phyloP scores from a whole-genome alignment of 805 yeast genomes.

The Candida koratica region DNA sequence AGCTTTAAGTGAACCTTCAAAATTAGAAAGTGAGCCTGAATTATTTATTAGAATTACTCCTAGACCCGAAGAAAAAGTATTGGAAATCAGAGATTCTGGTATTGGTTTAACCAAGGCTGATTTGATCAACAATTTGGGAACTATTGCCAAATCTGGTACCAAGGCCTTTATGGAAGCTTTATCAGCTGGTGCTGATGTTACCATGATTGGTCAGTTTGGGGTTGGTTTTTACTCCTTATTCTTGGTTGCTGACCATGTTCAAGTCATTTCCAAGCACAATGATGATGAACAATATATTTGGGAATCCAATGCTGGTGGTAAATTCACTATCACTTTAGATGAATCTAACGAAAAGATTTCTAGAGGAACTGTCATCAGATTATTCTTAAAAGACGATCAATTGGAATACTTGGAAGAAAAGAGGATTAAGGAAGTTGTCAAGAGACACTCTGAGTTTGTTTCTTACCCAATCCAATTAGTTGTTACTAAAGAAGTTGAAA shows the following conservation, averaged over 20 bases:
- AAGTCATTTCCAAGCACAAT: conserved; percentile 96
- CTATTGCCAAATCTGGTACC: conserved; percentile 99
- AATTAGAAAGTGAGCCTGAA: conserved; percentile 92
- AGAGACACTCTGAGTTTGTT: conserved; percentile 99
- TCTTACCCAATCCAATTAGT: conserved; percentile 98
- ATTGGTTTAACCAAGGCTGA: conserved; percentile 99
- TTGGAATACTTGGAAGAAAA: conserved; percentile 98
- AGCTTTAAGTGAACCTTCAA: conserved; percentile 86
- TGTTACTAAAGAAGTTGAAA: conserved; percentile 98
- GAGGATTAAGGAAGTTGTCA: conserved; percentile 98
- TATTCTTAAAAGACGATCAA: conserved; percentile 98
- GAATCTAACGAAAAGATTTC: conserved; percentile 78
- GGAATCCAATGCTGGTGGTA: conserved; percentile 99
- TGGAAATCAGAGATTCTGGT: conserved; percentile 99
- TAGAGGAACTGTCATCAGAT: conserved; percentile 94
- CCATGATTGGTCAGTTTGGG: conserved; percentile 99
- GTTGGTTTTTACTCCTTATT: conserved; percentile 99
- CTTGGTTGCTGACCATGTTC: conserved; percentile 98
- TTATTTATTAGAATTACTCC: conserved; percentile 97
- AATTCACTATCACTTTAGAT: conserved; percentile 93
- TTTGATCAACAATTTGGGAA: conserved; percentile 97
- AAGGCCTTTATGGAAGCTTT: conserved; percentile 99
- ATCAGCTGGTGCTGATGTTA: conserved; percentile 98
- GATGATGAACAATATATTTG: conserved; percentile 99
- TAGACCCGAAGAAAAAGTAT: conserved; percentile 85